Evolutionary conservation across 441 rosid genomes (phyloP).

Genomic region (Populus tomentosa): DNA sequence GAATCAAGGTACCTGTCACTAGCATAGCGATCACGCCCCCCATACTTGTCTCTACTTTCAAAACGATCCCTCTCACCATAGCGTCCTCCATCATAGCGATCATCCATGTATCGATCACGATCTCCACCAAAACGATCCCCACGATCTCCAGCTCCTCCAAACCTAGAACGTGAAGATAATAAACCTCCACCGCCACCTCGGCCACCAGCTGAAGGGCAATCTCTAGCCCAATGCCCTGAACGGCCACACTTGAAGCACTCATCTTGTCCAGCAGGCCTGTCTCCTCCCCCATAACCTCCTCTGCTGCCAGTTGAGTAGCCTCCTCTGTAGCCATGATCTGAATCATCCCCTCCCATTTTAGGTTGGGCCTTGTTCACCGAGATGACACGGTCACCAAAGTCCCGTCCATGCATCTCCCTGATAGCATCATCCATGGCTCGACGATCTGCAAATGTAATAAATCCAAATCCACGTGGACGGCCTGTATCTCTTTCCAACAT

Average conservation of each 20-base stretch:
- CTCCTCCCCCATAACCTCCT: constrained; percentile 61
- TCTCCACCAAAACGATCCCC: constrained; percentile 69
- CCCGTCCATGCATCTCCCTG: constrained; percentile 95
- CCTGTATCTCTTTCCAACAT: constrained; percentile 96
- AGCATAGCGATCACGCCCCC: constrained; percentile 64
- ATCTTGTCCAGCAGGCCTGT: constrained; percentile 69
- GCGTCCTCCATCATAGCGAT: constrained; percentile 83
- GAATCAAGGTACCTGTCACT: neutral
- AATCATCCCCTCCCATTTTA: constrained; percentile 65
- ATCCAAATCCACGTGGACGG: constrained; percentile 96
- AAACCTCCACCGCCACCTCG: constrained; percentile 64
- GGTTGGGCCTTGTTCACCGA: constrained; percentile 99
- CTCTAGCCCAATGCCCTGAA: constrained; percentile 94
- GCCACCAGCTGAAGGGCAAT: constrained; percentile 81
- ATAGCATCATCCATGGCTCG: constrained; percentile 95
- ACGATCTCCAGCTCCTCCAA: constrained; percentile 63
- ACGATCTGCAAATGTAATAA: constrained; percentile 85
- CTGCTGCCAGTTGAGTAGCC: constrained; percentile 67
- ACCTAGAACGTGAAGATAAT: constrained; percentile 70
- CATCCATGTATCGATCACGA: constrained; percentile 73
- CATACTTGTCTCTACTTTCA: constrained; percentile 70
- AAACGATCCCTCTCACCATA: constrained; percentile 76
- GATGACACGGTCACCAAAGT: constrained; percentile 78
- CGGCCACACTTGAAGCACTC: constrained; percentile 97
- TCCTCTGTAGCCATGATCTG: constrained; percentile 71